These are phyloP conservation scores for Leccinum fallax DNA, from an alignment of 1,284 basidiomycete genomes.

Conservation along the genomic window DNA sequence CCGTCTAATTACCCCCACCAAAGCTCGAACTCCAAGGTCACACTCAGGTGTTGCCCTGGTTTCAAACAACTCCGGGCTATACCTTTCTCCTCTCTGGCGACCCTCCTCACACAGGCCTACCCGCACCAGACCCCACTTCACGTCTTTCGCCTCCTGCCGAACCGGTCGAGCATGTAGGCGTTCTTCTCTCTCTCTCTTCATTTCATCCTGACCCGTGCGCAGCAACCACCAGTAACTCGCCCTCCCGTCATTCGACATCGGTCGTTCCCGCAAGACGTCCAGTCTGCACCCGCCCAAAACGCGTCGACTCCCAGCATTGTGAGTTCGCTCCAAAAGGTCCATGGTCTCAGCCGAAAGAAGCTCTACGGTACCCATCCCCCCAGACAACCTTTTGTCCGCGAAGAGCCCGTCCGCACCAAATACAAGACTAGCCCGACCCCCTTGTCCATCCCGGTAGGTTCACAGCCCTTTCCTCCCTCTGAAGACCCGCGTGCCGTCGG, in stretches of 20 bases:
- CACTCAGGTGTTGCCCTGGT: conserved; percentile 40
- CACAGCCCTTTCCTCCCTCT: conserved; percentile 25
- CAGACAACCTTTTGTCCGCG: conserved; percentile 53
- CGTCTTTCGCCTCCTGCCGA: conserved; percentile 1
- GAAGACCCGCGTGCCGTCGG: conserved; percentile 25
- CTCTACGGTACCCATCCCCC: conserved; percentile 54
- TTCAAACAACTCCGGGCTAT: conserved; percentile 38
- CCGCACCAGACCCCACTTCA: not conserved
- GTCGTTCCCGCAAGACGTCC: conserved; percentile 33
- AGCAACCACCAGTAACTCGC: conserved; percentile 21
- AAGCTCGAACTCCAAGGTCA: conserved; percentile 47
- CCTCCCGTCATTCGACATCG: conserved; percentile 34
- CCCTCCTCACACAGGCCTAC: conserved; percentile 4
- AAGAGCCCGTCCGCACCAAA: conserved; percentile 41
- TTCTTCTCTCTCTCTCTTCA: not conserved
- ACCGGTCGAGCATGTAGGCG: conserved; percentile 18
- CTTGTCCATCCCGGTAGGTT: conserved; percentile 36
- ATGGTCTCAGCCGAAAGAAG: conserved; percentile 65
- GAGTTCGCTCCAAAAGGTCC: conserved; percentile 57
- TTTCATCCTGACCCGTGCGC: conserved; percentile 16
- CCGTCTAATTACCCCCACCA: conserved; percentile 14
- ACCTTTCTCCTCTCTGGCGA: conserved; percentile 39
- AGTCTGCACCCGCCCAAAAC: conserved; percentile 15
- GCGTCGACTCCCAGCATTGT: conserved; percentile 46
- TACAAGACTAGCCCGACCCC: conserved; percentile 36